Conservation (phyloP, 164 flowering plant species). For the Vitis amurensis region DNA sequence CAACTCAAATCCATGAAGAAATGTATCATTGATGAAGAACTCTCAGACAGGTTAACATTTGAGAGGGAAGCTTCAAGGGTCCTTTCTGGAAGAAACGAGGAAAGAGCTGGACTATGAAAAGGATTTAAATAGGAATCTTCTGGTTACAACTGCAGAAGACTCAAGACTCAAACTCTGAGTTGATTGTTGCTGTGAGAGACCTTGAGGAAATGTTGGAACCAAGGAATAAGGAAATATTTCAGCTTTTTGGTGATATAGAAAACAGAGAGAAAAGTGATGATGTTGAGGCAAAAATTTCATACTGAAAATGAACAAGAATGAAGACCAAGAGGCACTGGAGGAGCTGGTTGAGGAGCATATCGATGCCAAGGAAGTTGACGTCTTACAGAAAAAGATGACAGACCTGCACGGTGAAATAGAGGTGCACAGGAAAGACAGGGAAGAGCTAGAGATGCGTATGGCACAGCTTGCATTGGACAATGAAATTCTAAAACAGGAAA, state of each 20-base stretch:
- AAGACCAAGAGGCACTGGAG: neutral
- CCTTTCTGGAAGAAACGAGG: conserved; percentile 26
- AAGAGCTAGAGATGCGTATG: conserved; percentile 30
- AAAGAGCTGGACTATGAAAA: conserved; percentile 38
- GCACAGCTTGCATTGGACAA: conserved; percentile 29
- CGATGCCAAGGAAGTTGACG: conserved; percentile 21
- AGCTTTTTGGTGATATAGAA: conserved; percentile 18
- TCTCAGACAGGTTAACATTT: conserved; percentile 10
- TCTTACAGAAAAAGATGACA: conserved; percentile 23
- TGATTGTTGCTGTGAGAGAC: conserved; percentile 40
- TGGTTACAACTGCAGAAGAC: conserved; percentile 41
- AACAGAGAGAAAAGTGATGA: conserved; percentile 9
- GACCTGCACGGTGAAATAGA: conserved; percentile 33
- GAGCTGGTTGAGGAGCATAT: conserved; percentile 5
- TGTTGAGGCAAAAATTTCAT: neutral
- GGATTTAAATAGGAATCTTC: conserved; percentile 27
- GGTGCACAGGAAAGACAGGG: conserved; percentile 20
- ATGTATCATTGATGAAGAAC: conserved; percentile 8
- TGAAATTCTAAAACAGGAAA: conserved; percentile 32
- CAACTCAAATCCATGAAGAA: conserved; percentile 26
- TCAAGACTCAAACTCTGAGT: conserved; percentile 40
- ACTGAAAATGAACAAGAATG: neutral
- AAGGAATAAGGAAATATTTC: conserved; percentile 27
- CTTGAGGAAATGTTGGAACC: conserved; percentile 38
- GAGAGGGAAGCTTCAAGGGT: conserved; percentile 21